These are phyloP conservation scores for Psophocarpus tetragonolobus DNA, from an alignment of 306 rosid species.

Conservation along the genomic window DNA sequence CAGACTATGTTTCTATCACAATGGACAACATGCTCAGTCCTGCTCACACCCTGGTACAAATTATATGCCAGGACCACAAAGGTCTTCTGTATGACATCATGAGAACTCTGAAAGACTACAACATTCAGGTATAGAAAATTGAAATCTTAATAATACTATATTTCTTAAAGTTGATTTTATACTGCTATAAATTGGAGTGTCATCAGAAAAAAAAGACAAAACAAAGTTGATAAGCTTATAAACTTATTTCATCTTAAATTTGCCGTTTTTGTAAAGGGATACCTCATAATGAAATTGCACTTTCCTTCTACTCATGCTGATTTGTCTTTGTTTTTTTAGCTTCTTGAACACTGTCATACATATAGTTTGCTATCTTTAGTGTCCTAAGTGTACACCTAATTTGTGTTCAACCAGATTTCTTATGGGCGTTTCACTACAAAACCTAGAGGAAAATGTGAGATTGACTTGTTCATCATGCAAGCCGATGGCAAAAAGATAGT, in stretches of 20 bases:
- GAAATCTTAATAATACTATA: neutral
- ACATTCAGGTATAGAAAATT: slow-evolving; percentile 61
- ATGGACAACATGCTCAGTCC: slow-evolving; percentile 94
- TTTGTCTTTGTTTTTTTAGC: neutral
- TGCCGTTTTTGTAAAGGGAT: neutral
- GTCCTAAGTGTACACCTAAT: slow-evolving; percentile 29
- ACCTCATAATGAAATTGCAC: slow-evolving; percentile 2
- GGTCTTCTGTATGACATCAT: slow-evolving; percentile 94
- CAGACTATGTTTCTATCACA: slow-evolving; percentile 53
- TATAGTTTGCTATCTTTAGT: neutral
- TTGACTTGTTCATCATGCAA: slow-evolving; percentile 93
- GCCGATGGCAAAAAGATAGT: slow-evolving; percentile 86
- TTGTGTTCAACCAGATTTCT: slow-evolving; percentile 69
- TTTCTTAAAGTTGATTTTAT: slow-evolving; percentile 10
- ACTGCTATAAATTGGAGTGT: slow-evolving; percentile 16
- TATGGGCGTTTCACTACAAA: slow-evolving; percentile 78
- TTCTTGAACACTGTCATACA: neutral
- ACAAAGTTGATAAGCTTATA: neutral
- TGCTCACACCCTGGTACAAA: slow-evolving; percentile 88
- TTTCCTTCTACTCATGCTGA: neutral
- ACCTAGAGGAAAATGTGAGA: slow-evolving; percentile 67
- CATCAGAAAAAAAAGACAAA: neutral
- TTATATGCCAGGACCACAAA: slow-evolving; percentile 89
- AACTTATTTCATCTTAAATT: neutral
- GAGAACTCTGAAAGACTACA: slow-evolving; percentile 96